phyloP scores from a whole-genome alignment of 2,329 filamentous ascomycete species.

The Fusarium sp. region DNA sequence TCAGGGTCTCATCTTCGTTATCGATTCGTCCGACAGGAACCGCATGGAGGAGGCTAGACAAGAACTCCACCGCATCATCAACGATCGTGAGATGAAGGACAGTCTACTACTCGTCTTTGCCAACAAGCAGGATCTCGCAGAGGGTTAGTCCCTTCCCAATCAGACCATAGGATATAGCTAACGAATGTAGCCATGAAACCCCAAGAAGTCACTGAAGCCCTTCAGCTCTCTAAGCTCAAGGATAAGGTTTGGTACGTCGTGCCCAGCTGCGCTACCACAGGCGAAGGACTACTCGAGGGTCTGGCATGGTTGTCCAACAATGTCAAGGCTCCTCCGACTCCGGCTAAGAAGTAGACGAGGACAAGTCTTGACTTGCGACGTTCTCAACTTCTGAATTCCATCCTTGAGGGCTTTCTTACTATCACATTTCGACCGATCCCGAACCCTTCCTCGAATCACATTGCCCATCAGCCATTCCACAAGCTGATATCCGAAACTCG shows the following conservation, averaged over 20 bases:
- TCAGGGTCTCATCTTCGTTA: constrained; percentile 98
- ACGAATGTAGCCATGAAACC: constrained; percentile 77
- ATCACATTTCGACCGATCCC: constrained; percentile 20
- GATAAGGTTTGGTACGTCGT: constrained; percentile 89
- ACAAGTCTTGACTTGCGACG: constrained; percentile 10
- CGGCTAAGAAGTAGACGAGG: constrained; percentile 65
- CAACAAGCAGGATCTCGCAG: constrained; percentile 97
- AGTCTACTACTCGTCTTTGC: constrained; percentile 94
- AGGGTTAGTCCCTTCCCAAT: constrained; percentile 64
- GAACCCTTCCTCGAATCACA: constrained; percentile 4
- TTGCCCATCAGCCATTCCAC: not conserved
- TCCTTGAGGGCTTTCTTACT: constrained; percentile 8
- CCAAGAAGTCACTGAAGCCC: constrained; percentile 81
- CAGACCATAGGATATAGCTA: not conserved
- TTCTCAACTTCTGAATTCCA: not conserved
- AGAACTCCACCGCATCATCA: constrained; percentile 96
- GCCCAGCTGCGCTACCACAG: constrained; percentile 84
- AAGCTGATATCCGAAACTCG: not conserved
- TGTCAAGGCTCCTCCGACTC: constrained; percentile 74
- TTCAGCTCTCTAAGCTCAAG: constrained; percentile 82
- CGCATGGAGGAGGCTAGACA: constrained; percentile 93
- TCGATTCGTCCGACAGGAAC: constrained; percentile 92
- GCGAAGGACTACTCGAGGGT: constrained; percentile 84
- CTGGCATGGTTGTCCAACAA: constrained; percentile 88
- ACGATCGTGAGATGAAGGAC: constrained; percentile 98